A percentile compares a stretch with the other conserved stretches of the same genome.
Evolutionary conservation across 202 grass and related monocot species (phyloP).

Genomic region (Zoysia matrella): DNA sequence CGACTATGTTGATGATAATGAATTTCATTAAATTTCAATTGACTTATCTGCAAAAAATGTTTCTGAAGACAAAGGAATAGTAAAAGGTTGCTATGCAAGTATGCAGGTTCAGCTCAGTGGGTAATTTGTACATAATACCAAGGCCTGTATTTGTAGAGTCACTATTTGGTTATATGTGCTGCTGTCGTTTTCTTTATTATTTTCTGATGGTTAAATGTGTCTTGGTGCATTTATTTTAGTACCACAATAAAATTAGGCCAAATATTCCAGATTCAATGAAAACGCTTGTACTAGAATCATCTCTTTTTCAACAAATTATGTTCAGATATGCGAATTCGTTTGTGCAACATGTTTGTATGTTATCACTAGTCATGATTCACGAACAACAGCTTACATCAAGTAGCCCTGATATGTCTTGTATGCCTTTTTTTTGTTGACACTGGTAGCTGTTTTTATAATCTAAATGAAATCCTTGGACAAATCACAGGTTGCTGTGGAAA

Average conservation of each 20-base stretch:
- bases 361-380: neutral
- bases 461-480: neutral
- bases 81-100: neutral
- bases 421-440: slow-evolving; percentile 5
- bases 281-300: neutral
- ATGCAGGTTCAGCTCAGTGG: neutral
- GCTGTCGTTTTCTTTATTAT: neutral
- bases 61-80: no score
- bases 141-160: neutral
- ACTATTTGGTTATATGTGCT: neutral
- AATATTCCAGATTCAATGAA: neutral
- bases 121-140: neutral
- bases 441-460: neutral
- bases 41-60: slow-evolving; percentile 3
- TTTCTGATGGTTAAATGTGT: neutral
- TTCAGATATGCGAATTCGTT: neutral
- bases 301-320: neutral
- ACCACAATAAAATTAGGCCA: neutral
- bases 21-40: neutral
- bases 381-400: slow-evolving; percentile 9
- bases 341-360: neutral
- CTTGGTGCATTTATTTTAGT: neutral
- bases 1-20: neutral
- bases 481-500: slow-evolving; percentile 78
- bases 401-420: neutral